These are phyloP conservation scores for Marasmius sp. DNA, from an alignment of 1,284 basidiomycete species.

Conservation along the genomic window DNA sequence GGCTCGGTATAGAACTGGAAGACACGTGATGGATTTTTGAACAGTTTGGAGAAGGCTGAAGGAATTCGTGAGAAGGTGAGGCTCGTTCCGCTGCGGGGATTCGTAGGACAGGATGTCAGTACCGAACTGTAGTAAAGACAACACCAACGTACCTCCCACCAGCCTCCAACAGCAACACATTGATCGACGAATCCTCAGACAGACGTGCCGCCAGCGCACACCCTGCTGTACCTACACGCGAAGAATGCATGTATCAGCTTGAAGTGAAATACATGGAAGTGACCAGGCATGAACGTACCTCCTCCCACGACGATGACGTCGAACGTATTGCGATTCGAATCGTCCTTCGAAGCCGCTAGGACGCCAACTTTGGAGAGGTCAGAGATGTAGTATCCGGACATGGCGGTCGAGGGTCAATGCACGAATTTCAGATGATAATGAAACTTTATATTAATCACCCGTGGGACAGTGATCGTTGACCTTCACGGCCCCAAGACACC, in stretches of 20 bases:
- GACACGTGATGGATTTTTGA: constrained; percentile 40
- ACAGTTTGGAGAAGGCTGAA: constrained; percentile 39
- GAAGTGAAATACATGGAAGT: not conserved
- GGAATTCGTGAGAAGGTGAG: constrained; percentile 41
- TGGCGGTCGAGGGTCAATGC: too few species aligned
- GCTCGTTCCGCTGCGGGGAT: constrained; percentile 31
- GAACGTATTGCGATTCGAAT: constrained; percentile 25
- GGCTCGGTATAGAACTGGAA: constrained; percentile 58
- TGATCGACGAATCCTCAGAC: constrained; percentile 54
- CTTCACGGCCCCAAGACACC: too few species aligned
- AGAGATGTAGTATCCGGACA: not conserved
- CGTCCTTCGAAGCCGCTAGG: not conserved
- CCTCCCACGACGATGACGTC: constrained; percentile 69
- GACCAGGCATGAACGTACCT: constrained; percentile 36
- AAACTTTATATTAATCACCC: too few species aligned
- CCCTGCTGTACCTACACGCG: constrained; percentile 57
- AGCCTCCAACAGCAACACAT: constrained; percentile 65
- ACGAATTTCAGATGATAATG: too few species aligned
- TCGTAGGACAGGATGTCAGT: not conserved
- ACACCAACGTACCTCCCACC: constrained; percentile 53
- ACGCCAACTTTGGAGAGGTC: constrained; percentile 6
- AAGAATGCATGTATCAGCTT: not conserved
- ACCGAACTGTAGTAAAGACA: not conserved
- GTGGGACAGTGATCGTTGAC: too few species aligned
- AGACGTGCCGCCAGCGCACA: constrained; percentile 67